Conservation (phyloP, 2,329 filamentous ascomycete species). For the Fusarium dimerum region DNA sequence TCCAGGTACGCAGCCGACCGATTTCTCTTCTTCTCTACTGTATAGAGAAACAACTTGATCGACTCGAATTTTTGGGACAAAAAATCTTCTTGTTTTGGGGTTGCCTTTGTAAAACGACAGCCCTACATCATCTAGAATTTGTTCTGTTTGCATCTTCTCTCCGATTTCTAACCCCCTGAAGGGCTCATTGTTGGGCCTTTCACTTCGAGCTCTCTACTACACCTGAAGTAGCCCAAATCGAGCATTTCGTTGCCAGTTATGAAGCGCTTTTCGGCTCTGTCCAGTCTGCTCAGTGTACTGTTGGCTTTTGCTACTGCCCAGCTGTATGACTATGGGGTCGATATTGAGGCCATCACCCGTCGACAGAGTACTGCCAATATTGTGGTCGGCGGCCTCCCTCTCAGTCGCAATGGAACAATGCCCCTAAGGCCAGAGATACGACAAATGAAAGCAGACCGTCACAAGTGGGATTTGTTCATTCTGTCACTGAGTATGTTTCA, state of each 20-base stretch:
- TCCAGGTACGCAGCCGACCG: neutral
- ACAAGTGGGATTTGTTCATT: slow-evolving; percentile 76
- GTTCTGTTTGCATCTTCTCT: neutral
- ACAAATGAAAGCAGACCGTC: slow-evolving; percentile 61
- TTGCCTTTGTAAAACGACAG: neutral
- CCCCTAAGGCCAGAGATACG: slow-evolving; percentile 66
- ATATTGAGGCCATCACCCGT: slow-evolving; percentile 41
- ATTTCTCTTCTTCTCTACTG: neutral
- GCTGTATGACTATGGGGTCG: slow-evolving; percentile 54
- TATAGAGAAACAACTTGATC: neutral
- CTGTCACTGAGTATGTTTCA: slow-evolving; percentile 74
- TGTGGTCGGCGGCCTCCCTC: slow-evolving; percentile 46
- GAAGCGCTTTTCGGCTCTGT: slow-evolving; percentile 7
- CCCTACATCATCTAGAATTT: neutral
- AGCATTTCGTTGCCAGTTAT: slow-evolving; percentile 14
- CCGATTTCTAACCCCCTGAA: neutral
- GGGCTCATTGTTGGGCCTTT: neutral
- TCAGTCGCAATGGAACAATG: slow-evolving; percentile 39
- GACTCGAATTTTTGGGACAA: neutral
- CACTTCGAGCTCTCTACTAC: neutral
- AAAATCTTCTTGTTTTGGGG: neutral
- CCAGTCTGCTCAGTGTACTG: slow-evolving; percentile 8
- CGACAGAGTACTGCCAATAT: slow-evolving; percentile 41
- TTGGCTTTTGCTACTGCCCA: slow-evolving; percentile 18
- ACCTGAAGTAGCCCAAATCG: neutral